Evolutionary conservation across 345 rosid species (phyloP).

Genomic region (Garcia nutans): DNA sequence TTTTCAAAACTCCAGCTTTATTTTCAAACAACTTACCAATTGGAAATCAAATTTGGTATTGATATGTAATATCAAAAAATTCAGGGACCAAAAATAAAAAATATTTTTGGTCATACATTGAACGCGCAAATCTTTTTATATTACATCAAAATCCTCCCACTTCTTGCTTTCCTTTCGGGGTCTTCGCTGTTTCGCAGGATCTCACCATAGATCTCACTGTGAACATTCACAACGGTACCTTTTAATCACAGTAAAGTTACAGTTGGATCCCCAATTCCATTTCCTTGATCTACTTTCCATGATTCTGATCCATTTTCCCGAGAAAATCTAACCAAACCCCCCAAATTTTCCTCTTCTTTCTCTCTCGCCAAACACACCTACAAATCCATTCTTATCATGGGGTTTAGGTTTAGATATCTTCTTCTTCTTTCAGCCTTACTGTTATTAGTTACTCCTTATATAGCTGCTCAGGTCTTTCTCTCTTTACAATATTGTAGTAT

Average conservation of each 20-base stretch:
- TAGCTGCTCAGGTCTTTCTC: slow-evolving; percentile 23
- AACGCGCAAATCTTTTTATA: background rate
- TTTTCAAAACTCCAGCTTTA: no score
- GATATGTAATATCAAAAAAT: background rate
- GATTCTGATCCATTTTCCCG: slow-evolving; percentile 1
- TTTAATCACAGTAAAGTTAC: background rate
- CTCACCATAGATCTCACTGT: slow-evolving; percentile 10
- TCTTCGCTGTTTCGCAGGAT: slow-evolving; percentile 6
- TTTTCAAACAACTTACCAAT: no score
- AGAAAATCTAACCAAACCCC: background rate
- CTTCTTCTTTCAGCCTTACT: slow-evolving; percentile 2
- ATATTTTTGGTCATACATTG: background rate
- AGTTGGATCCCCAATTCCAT: background rate
- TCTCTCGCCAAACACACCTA: background rate
- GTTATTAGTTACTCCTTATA: background rate
- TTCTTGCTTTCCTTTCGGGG: background rate
- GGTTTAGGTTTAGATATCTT: slow-evolving; percentile 14
- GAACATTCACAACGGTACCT: background rate
- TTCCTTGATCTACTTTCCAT: background rate
- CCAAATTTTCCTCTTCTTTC: background rate
- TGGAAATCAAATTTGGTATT: no score
- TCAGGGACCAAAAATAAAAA: background rate
- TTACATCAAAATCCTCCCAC: background rate
- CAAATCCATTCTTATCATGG: slow-evolving; percentile 13
- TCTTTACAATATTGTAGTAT: background rate